Percentiles rank a stretch among this genome's conserved stretches.
Evolutionary conservation across 169 alveolate species (phyloP).

Genomic region (Plasmodium reichenowi): DNA sequence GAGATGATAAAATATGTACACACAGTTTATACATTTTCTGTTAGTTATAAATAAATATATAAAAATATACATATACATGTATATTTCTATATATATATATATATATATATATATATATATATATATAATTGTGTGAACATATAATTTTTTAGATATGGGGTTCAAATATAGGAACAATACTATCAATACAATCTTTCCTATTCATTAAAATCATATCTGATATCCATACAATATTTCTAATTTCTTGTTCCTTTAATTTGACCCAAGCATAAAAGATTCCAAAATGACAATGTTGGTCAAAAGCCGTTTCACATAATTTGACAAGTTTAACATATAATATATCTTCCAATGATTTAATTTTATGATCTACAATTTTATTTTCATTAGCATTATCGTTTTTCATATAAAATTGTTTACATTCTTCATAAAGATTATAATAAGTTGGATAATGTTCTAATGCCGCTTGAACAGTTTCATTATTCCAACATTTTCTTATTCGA

Average conservation of each 20-base stretch:
- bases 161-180: slow-evolving; percentile 89
- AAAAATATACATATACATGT: not conserved
- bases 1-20: not conserved
- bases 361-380: slow-evolving; percentile 66
- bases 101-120: too few species aligned
- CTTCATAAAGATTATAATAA: slow-evolving; percentile 91
- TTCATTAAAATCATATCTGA: slow-evolving; percentile 95
- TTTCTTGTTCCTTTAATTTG: slow-evolving; percentile 98
- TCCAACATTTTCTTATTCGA: slow-evolving; percentile 91
- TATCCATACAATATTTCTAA: slow-evolving; percentile 97
- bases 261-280: slow-evolving; percentile 98
- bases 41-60: not conserved
- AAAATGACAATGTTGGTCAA: slow-evolving; percentile 96
- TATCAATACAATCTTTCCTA: slow-evolving; percentile 89
- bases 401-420: slow-evolving; percentile 86
- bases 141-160: slow-evolving; percentile 73
- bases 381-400: slow-evolving; percentile 68
- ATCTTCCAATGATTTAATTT: slow-evolving; percentile 93
- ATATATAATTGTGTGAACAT: not conserved
- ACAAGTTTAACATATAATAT: slow-evolving; percentile 95
- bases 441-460: slow-evolving; percentile 91
- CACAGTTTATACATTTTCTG: not conserved
- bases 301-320: slow-evolving; percentile 95
- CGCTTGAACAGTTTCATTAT: slow-evolving; percentile 91
- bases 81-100: not conserved